These are phyloP conservation scores for Wallacemonas rigidus DNA, from an alignment of 208 protist genomes.

Conservation along the genomic window DNA sequence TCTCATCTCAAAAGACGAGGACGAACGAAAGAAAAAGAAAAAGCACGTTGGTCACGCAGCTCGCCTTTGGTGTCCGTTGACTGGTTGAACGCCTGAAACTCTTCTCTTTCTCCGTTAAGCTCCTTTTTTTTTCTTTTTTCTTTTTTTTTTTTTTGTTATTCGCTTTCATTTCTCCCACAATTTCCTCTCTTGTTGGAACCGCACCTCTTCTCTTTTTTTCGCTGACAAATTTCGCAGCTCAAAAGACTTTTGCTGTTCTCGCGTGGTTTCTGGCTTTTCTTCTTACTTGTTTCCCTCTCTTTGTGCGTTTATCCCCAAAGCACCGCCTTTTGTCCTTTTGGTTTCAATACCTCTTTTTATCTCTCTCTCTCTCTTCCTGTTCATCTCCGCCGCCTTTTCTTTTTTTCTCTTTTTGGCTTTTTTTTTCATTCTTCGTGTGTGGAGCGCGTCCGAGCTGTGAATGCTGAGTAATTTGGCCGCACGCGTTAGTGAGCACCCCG, in stretches of 20 bases:
- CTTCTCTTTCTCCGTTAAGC: conserved; percentile 4
- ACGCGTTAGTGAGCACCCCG: conserved; percentile 38
- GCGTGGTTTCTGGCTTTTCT: not conserved
- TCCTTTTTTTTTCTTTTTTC: conserved; percentile 12
- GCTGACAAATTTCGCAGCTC: not conserved
- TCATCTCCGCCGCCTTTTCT: not conserved
- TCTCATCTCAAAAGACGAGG: too few relatives aligned
- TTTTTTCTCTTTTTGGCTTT: not conserved
- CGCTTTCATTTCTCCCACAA: conserved; percentile 8
- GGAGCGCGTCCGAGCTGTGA: not conserved
- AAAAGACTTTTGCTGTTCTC: not conserved
- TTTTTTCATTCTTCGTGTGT: not conserved
- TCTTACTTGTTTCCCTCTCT: not conserved
- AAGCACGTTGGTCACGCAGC: too few relatives aligned
- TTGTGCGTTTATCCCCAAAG: too few relatives aligned
- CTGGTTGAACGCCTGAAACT: too few relatives aligned
- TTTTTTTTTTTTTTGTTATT: conserved; percentile 18
- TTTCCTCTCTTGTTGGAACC: not conserved
- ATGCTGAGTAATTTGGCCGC: conserved; percentile 31
- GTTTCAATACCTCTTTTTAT: conserved; percentile 7
- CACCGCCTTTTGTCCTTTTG: too few relatives aligned
- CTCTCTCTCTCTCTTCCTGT: not conserved
- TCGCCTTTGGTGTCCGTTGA: too few relatives aligned
- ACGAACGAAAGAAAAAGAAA: too few relatives aligned
- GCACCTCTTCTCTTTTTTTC: conserved; percentile 6